Conservation (phyloP, 257 asterid genomes). For the Lithospermum erythrorhizon region DNA sequence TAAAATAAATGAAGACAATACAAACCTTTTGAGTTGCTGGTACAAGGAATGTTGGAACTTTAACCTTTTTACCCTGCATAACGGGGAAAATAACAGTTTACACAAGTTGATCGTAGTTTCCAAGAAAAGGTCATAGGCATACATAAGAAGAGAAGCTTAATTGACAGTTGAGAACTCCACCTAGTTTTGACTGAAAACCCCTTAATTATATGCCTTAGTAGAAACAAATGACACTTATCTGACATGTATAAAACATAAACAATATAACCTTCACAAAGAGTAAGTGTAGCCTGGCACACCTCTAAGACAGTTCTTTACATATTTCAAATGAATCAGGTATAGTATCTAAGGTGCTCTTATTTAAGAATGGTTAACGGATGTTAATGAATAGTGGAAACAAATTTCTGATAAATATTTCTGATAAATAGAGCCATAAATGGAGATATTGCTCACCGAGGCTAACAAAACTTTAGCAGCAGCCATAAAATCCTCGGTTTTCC, state of each 20-base stretch:
- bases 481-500: slow-evolving; percentile 93
- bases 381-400: not conserved
- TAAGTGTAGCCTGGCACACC: too few relatives aligned
- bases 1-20: not conserved
- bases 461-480: slow-evolving; percentile 90
- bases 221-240: not conserved
- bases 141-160: not conserved
- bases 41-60: slow-evolving; percentile 97
- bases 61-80: slow-evolving; percentile 90
- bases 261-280: too few relatives aligned
- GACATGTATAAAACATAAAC: not conserved
- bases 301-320: too few relatives aligned
- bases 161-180: not conserved
- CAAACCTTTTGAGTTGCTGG: slow-evolving; percentile 97
- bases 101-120: not conserved
- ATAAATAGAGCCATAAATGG: too few relatives aligned
- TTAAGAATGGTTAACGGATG: not conserved
- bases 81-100: slow-evolving; percentile 13
- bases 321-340: too few relatives aligned
- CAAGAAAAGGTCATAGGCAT: not conserved
- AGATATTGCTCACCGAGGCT: slow-evolving; percentile 50
- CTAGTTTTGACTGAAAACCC: not conserved
- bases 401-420: not conserved
- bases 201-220: not conserved
- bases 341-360: not conserved